Evolutionary conservation across 495 filamentous ascomycete genomes (phyloP).

Genomic region (Penicillium ochrochloron): DNA sequence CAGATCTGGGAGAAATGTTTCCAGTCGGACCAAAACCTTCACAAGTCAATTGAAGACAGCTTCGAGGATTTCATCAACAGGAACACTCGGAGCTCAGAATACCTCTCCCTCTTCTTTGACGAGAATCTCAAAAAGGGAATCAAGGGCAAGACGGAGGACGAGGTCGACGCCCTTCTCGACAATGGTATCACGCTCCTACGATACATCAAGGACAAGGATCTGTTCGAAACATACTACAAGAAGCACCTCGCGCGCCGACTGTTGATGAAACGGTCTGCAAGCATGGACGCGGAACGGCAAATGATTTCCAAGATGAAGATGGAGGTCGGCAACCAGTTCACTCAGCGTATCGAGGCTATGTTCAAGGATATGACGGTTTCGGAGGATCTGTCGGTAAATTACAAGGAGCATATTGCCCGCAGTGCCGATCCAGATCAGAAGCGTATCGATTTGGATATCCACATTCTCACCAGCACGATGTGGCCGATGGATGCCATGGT

Average conservation of each 20-base stretch:
- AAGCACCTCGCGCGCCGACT: conserved; percentile 90
- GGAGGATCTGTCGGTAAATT: conserved; percentile 78
- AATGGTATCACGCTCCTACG: conserved; percentile 87
- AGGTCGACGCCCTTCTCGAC: conserved; percentile 86
- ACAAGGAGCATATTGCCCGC: conserved; percentile 67
- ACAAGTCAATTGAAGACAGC: conserved; percentile 80
- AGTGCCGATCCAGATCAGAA: conserved; percentile 68
- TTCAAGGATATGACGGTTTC: conserved; percentile 96
- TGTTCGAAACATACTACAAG: conserved; percentile 98
- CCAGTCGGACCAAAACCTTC: conserved; percentile 71
- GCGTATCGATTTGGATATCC: conserved; percentile 77
- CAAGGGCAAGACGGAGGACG: conserved; percentile 87
- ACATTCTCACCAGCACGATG: conserved; percentile 87
- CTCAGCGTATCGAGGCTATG: conserved; percentile 91
- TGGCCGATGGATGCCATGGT: conserved; percentile 92
- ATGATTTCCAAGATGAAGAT: conserved; percentile 97
- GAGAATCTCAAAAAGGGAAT: conserved; percentile 94
- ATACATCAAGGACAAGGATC: conserved; percentile 88
- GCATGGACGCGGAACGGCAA: conserved; percentile 87
- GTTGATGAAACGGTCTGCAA: conserved; percentile 83
- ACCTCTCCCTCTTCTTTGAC: conserved; percentile 95
- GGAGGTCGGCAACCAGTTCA: conserved; percentile 93
- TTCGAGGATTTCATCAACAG: conserved; percentile 91
- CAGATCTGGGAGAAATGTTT: conserved; percentile 72
- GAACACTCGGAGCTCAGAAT: conserved; percentile 82